Percentiles rank a stretch among this genome's conserved stretches.
These are phyloP conservation scores for Boechera stricta DNA, from an alignment of 345 rosid genomes.

Conservation along the genomic window DNA sequence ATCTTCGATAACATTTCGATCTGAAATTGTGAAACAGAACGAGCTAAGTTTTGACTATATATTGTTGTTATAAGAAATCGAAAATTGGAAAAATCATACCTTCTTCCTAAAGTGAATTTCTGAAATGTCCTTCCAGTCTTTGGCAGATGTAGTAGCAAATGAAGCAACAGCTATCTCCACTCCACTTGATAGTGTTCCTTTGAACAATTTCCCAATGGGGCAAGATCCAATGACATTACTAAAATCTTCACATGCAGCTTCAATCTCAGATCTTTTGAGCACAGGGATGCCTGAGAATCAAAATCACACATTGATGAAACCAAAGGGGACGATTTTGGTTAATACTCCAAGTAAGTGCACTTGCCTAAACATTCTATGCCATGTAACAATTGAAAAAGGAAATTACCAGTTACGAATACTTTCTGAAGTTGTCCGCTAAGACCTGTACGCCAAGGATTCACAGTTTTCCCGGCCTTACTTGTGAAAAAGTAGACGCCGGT, in stretches of 20 bases:
- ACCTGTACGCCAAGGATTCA: slow-evolving; percentile 96
- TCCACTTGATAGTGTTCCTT: slow-evolving; percentile 91
- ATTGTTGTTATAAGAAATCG: not conserved
- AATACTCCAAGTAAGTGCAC: not conserved
- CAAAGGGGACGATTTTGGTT: not conserved
- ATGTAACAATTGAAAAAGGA: slow-evolving; percentile 21
- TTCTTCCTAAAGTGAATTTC: slow-evolving; percentile 80
- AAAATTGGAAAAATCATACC: slow-evolving; percentile 50
- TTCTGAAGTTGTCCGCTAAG: slow-evolving; percentile 92
- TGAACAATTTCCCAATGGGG: slow-evolving; percentile 69
- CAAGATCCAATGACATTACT: slow-evolving; percentile 86
- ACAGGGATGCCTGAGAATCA: slow-evolving; percentile 77
- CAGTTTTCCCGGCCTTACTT: slow-evolving; percentile 59
- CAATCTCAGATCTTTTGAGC: slow-evolving; percentile 81
- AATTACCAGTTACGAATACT: slow-evolving; percentile 80
- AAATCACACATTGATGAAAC: slow-evolving; percentile 9
- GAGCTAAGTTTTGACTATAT: not conserved
- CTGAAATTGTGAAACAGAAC: slow-evolving; percentile 54
- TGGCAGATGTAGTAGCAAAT: slow-evolving; percentile 52
- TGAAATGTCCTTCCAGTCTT: slow-evolving; percentile 71
- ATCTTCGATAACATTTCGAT: slow-evolving; percentile 75
- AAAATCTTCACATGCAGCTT: slow-evolving; percentile 95
- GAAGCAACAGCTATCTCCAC: slow-evolving; percentile 92
- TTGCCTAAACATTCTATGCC: not conserved
- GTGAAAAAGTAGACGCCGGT: slow-evolving; percentile 48